These are phyloP conservation scores for Aspergillus sp. DNA, from an alignment of 2,329 filamentous ascomycete genomes.

Conservation along the genomic window DNA sequence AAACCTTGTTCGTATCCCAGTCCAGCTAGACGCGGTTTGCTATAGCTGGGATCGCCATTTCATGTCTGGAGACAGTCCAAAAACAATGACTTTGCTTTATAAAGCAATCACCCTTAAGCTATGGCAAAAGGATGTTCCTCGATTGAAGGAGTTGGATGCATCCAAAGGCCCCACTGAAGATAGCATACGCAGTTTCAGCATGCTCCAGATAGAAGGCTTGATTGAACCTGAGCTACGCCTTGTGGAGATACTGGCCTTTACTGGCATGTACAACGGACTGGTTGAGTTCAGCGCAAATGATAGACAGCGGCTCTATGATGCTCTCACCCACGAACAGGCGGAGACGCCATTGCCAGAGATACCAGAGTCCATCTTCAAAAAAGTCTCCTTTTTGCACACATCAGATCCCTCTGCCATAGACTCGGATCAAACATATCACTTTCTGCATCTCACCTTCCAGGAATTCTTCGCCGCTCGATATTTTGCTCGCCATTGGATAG, in stretches of 20 bases:
- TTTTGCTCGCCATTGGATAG: conserved; percentile 36
- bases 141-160: too few relatives aligned
- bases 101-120: conserved; percentile 34
- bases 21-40: conserved; percentile 48
- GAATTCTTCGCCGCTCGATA: conserved; percentile 46
- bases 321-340: too few relatives aligned
- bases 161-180: conserved; percentile 23
- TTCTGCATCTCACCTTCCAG: conserved; percentile 46
- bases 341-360: conserved; percentile 3
- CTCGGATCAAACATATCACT: conserved; percentile 34
- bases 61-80: neutral
- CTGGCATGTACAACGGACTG: too few relatives aligned
- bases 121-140: conserved; percentile 41
- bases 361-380: conserved; percentile 15
- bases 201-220: neutral
- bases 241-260: too few relatives aligned
- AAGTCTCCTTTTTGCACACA: conserved; percentile 40
- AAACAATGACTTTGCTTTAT: conserved; percentile 40
- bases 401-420: conserved; percentile 24
- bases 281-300: too few relatives aligned
- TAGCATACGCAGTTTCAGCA: too few relatives aligned
- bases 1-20: conserved; percentile 43
- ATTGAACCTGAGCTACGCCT: neutral
- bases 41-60: conserved; percentile 32
- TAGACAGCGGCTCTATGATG: too few relatives aligned